Percentiles rank a stretch among this genome's conserved stretches.
phyloP scores from a whole-genome alignment of 805 yeast species.

The Maudiozyma pseudohumilis region DNA sequence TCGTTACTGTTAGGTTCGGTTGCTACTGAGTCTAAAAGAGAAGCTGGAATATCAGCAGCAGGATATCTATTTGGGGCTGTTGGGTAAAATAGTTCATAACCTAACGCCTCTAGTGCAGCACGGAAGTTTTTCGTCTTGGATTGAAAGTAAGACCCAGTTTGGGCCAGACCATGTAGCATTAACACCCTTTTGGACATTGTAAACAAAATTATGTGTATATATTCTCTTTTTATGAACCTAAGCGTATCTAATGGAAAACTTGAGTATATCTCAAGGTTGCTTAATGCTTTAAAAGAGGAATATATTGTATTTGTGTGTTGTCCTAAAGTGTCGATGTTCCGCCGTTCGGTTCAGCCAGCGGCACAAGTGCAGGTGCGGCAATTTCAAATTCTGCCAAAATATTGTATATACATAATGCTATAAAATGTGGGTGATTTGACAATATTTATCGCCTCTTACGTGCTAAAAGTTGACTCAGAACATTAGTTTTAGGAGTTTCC shows the following conservation, averaged over 20 bases:
- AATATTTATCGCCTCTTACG: constrained; percentile 15
- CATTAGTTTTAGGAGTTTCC: constrained; percentile 26
- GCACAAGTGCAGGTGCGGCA: too few relatives aligned
- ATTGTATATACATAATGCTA: too few relatives aligned
- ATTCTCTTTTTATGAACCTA: too few relatives aligned
- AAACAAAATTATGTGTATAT: neutral
- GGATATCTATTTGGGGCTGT: constrained; percentile 63
- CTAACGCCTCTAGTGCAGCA: constrained; percentile 46
- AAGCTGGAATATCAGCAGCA: constrained; percentile 55
- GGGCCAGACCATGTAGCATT: constrained; percentile 86
- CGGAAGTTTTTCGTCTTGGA: constrained; percentile 82
- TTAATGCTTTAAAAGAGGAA: too few relatives aligned
- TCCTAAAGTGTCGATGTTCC: too few relatives aligned
- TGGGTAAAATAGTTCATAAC: constrained; percentile 62
- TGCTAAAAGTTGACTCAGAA: constrained; percentile 21
- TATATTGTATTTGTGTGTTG: too few relatives aligned
- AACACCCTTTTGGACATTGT: constrained; percentile 41
- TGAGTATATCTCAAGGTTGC: too few relatives aligned
- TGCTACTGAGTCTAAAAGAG: constrained; percentile 26
- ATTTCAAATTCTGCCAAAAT: too few relatives aligned
- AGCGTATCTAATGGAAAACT: too few relatives aligned
- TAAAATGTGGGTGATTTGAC: too few relatives aligned
- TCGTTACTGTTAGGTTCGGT: constrained; percentile 16
- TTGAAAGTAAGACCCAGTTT: constrained; percentile 68
- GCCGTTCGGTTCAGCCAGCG: too few relatives aligned